A percentile compares a stretch with the other conserved stretches of the same genome.
phyloP scores from a whole-genome alignment of 208 protist species.

The Wallacemonas sp. region DNA sequence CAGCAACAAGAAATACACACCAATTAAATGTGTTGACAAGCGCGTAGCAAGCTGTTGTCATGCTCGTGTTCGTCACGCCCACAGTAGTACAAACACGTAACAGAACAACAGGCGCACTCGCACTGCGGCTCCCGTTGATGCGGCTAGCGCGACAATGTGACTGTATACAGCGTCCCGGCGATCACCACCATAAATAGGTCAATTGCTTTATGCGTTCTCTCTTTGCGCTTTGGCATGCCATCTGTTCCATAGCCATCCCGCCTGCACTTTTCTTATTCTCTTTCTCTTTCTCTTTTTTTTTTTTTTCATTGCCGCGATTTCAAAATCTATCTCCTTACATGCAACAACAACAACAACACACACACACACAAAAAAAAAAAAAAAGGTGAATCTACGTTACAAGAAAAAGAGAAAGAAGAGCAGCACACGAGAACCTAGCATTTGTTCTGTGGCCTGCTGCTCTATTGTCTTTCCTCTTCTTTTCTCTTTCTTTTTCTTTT shows the following conservation, averaged over 20 bases:
- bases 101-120: too few species aligned
- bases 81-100: too few species aligned
- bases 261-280: background rate
- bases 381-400: too few species aligned
- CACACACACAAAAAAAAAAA: background rate
- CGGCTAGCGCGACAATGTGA: too few species aligned
- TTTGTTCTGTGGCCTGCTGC: background rate
- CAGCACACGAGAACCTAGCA: background rate
- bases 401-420: too few species aligned
- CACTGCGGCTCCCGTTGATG: too few species aligned
- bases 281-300: background rate
- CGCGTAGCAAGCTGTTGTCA: too few species aligned
- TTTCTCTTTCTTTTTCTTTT: background rate
- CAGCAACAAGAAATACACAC: too few species aligned
- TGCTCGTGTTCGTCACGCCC: too few species aligned
- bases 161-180: too few species aligned
- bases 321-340: too few species aligned
- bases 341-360: background rate
- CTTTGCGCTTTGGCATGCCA: constrained; percentile 9
- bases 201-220: constrained; percentile 9
- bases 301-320: background rate
- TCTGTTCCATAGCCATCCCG: background rate
- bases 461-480: constrained; percentile 10
- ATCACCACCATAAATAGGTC: constrained; percentile 1
- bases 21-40: too few species aligned